phyloP scores from a whole-genome alignment of 2,329 filamentous ascomycete genomes.

The Colletotrichum agaves region DNA sequence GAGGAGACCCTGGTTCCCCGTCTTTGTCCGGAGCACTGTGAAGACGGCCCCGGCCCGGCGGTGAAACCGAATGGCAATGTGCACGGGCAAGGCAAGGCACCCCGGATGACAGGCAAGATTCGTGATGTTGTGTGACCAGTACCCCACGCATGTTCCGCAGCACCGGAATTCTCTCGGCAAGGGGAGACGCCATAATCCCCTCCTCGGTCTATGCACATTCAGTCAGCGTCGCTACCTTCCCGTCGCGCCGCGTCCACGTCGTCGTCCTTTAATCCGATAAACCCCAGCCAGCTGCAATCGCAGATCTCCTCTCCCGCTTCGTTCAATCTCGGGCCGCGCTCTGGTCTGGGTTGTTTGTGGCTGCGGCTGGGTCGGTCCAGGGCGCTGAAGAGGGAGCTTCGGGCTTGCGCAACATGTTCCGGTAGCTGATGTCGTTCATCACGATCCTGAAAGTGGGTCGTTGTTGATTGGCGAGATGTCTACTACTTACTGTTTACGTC shows the following conservation, averaged over 20 bases:
- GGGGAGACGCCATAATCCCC: not conserved
- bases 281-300: not conserved
- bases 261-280: conserved; percentile 28
- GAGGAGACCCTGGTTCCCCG: no score
- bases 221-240: not conserved
- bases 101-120: conserved; percentile 1
- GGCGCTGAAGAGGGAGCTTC: not conserved
- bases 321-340: not conserved
- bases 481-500: no score
- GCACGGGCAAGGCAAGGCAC: not conserved
- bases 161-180: conserved; percentile 18
- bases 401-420: no score
- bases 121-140: conserved; percentile 2
- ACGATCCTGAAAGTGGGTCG: no score
- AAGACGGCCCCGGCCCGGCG: no score
- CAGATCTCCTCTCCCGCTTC: not conserved
- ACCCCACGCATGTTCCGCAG: conserved; percentile 20
- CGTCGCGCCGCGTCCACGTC: not conserved
- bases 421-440: no score
- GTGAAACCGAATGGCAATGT: no score
- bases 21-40: no score
- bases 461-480: no score
- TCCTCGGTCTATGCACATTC: not conserved
- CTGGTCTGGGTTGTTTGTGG: not conserved
- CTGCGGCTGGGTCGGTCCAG: conserved; percentile 9